A percentile compares a stretch with the other conserved stretches of the same genome.
phyloP scores from a whole-genome alignment of 768 basidiomycete genomes.

The Russula griseocarnosa region DNA sequence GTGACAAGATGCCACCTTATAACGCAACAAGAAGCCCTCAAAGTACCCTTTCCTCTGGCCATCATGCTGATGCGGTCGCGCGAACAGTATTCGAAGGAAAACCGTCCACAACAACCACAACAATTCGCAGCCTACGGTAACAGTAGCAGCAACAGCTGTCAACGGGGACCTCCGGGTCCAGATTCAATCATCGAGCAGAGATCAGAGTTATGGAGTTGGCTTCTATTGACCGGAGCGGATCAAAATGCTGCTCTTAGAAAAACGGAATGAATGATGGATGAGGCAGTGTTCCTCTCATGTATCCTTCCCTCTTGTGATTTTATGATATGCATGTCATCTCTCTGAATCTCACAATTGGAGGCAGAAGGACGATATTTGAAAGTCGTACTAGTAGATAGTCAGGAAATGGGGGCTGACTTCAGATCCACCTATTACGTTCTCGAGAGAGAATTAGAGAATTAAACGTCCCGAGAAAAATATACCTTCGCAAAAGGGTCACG shows the following conservation, averaged over 20 bases:
- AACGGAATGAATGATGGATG: too few relatives aligned
- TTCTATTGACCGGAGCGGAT: not conserved
- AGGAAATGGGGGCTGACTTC: not conserved
- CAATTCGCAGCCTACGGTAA: too few relatives aligned
- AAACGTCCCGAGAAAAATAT: not conserved
- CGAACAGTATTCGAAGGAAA: slow-evolving; percentile 12
- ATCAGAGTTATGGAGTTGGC: not conserved
- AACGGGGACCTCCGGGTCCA: not conserved
- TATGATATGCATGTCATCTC: not conserved
- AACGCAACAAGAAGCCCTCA: slow-evolving; percentile 7
- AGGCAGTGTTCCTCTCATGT: not conserved
- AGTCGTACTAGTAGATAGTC: not conserved
- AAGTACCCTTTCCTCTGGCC: slow-evolving; percentile 5
- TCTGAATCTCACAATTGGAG: not conserved
- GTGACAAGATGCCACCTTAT: slow-evolving; percentile 10
- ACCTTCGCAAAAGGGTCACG: not conserved
- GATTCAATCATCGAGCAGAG: not conserved
- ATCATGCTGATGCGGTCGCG: slow-evolving; percentile 23
- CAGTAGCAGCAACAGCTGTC: not conserved
- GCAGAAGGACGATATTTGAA: not conserved
- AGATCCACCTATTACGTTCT: not conserved
- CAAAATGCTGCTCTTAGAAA: too few relatives aligned
- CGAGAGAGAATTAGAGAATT: too few relatives aligned
- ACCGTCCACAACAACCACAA: not conserved
- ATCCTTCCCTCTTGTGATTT: not conserved